Base-by-base conservation (phyloP, 768 basidiomycete species). In the Clavaria fumosa region DNA sequence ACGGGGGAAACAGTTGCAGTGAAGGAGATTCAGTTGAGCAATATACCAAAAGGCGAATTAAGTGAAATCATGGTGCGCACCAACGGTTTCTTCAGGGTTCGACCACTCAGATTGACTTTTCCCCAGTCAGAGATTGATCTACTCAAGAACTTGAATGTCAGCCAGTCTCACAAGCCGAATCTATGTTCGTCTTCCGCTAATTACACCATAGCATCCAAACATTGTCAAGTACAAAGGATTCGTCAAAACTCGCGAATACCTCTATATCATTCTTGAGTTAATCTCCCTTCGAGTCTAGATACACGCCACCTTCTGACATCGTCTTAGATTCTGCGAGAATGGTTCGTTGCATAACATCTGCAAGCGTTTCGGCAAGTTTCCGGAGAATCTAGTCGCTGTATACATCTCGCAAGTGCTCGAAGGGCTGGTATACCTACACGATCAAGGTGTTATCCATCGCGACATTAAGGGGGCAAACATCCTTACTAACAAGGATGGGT, bases 401-500 rank as follows among this genome's bases (percentile, higher is more conserved):
- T 97, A 96, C 61, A 86, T 96, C 48, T 85, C 83, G 31, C 95
- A 99, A 59, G 86, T 96, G 17, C 69, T 99, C 21, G 84, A 93
- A 50, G 95, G 95, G 1, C 68, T 99, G 23, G 79, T 91, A 34
- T 99, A 99, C 54, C 75, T 99, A 14, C 95, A 99, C 52, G 93
- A 97, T 47, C 93, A 97, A 63, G 95, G 95, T 65, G 95, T 99
- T 43, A 96, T 99, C 48, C 95, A 99, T 55, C 72, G 95, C 22
- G 95, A 99, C 50, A 97, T 99, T 64, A 99, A 99, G 56, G 95
- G 95, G 23, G 93, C 95, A 10, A 99, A 99, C 47, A 95, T 99
- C 52, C 66, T 99, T 31, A 96, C 95, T 14, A 96, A 95, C 55
- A 99, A 99, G 60, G 93, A 96, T 61, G 95, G 95, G 5, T 82